phyloP scores from a whole-genome alignment of 805 yeast genomes.

The Ascoidea rubescens region DNA sequence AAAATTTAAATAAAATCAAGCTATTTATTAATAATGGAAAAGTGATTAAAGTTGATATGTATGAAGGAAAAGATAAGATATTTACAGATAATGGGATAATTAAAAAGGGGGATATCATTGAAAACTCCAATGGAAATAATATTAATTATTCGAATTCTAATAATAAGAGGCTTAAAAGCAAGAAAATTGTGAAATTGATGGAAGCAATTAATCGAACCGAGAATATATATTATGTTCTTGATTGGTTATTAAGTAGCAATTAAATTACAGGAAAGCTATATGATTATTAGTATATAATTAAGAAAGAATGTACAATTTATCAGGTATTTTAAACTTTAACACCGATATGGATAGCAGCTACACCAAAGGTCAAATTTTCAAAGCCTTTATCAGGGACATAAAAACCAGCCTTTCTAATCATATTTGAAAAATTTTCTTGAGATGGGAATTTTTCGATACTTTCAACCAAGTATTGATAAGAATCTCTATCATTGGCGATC shows the following conservation, averaged over 20 bases:
- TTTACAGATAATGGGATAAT: not conserved
- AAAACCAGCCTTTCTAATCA: slow-evolving; percentile 94
- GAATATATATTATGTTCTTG: not conserved
- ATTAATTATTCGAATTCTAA: too few relatives aligned
- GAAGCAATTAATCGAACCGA: not conserved
- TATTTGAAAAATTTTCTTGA: slow-evolving; percentile 78
- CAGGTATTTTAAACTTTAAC: slow-evolving; percentile 49
- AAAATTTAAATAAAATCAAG: too few relatives aligned
- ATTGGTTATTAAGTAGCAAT: not conserved
- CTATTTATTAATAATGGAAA: not conserved
- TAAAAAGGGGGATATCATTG: not conserved
- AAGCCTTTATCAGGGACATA: slow-evolving; percentile 83
- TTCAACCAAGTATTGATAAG: slow-evolving; percentile 93
- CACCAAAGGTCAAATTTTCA: slow-evolving; percentile 88
- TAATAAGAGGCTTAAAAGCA: too few relatives aligned
- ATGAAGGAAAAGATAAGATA: not conserved
- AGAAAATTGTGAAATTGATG: not conserved
- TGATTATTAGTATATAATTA: too few relatives aligned
- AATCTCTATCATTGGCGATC: slow-evolving; percentile 88
- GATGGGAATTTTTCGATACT: slow-evolving; percentile 84
- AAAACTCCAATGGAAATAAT: too few relatives aligned
- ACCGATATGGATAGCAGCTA: slow-evolving; percentile 93
- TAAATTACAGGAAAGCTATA: too few relatives aligned
- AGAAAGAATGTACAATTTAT: too few relatives aligned
- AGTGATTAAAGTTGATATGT: not conserved